These are phyloP conservation scores for Epichloe gansuensis DNA, from an alignment of 2,329 filamentous ascomycete genomes.

Conservation along the genomic window DNA sequence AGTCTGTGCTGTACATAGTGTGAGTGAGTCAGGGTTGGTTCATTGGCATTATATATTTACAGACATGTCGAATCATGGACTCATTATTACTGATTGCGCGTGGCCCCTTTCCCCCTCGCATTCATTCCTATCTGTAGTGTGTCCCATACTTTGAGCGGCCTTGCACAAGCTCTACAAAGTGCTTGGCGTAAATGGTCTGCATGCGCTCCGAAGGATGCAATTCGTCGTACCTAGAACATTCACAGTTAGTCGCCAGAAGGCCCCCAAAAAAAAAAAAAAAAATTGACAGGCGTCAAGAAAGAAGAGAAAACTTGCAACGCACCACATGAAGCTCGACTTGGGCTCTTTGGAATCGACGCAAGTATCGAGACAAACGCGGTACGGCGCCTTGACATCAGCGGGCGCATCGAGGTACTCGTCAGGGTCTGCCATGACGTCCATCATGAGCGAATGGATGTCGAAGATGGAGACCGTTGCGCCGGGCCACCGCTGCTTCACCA, in stretches of 20 bases:
- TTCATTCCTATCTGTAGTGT: conserved; percentile 11
- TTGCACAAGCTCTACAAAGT: conserved; percentile 28
- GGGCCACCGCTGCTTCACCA: conserved; percentile 36
- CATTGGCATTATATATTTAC: too few relatives aligned
- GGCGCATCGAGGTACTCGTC: conserved; percentile 49
- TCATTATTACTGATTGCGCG: background rate
- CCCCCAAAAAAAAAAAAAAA: background rate
- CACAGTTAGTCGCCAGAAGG: background rate
- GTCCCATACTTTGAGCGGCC: conserved; percentile 30
- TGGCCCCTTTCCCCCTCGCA: background rate
- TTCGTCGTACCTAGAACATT: conserved; percentile 41
- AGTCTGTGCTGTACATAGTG: too few relatives aligned
- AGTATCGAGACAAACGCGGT: conserved; percentile 36
- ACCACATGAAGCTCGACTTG: conserved; percentile 54
- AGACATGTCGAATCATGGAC: background rate
- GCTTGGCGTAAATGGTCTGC: conserved; percentile 26
- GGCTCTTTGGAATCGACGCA: conserved; percentile 29
- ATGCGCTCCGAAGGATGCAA: conserved; percentile 59
- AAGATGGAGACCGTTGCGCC: conserved; percentile 53
- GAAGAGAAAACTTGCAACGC: conserved; percentile 19
- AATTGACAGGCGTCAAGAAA: background rate
- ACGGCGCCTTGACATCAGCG: conserved; percentile 47
- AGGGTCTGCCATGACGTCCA: conserved; percentile 53
- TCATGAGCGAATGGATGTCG: conserved; percentile 52
- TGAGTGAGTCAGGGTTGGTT: too few relatives aligned